Percentiles rank a stretch among this genome's conserved stretches.
phyloP scores from a whole-genome alignment of 208 protist genomes.

The Wallacemonas sp. region DNA sequence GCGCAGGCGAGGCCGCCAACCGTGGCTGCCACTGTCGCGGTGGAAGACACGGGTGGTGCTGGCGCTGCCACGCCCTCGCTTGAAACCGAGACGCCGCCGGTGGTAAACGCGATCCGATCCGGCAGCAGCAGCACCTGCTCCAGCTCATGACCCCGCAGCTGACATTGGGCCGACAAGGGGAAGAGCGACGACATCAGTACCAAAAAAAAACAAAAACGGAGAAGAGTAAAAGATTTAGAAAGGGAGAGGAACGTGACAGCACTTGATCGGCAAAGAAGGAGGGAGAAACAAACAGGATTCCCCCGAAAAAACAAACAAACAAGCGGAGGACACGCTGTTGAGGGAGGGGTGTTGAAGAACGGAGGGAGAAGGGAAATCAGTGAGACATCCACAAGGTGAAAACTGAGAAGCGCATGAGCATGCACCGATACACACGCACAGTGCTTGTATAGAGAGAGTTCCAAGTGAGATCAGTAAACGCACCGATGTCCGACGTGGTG shows the following conservation, averaged over 20 bases:
- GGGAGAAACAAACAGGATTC: neutral
- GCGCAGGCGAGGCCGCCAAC: conserved; percentile 23
- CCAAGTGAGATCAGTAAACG: too few species aligned
- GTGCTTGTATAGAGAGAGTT: too few species aligned
- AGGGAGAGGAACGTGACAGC: neutral
- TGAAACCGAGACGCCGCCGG: neutral
- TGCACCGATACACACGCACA: too few species aligned
- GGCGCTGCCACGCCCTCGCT: neutral
- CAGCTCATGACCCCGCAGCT: conserved; percentile 54
- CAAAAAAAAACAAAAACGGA: conserved; percentile 4
- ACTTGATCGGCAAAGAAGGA: neutral
- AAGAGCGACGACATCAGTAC: conserved; percentile 56
- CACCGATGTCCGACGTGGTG: too few species aligned
- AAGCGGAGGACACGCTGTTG: neutral
- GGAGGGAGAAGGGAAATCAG: neutral
- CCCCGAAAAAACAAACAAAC: neutral
- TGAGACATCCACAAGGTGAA: too few species aligned
- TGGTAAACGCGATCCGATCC: conserved; percentile 20
- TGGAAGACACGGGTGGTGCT: conserved; percentile 16
- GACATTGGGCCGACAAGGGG: conserved; percentile 47
- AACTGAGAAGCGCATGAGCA: too few species aligned
- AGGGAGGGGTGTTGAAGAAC: neutral
- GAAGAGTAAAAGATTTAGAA: neutral
- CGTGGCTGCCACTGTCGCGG: neutral
- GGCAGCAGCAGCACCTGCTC: conserved; percentile 60